These are phyloP conservation scores for Coemansia sp. DNA, from an alignment of 192 early-diverging fungal genomes.

Conservation along the genomic window DNA sequence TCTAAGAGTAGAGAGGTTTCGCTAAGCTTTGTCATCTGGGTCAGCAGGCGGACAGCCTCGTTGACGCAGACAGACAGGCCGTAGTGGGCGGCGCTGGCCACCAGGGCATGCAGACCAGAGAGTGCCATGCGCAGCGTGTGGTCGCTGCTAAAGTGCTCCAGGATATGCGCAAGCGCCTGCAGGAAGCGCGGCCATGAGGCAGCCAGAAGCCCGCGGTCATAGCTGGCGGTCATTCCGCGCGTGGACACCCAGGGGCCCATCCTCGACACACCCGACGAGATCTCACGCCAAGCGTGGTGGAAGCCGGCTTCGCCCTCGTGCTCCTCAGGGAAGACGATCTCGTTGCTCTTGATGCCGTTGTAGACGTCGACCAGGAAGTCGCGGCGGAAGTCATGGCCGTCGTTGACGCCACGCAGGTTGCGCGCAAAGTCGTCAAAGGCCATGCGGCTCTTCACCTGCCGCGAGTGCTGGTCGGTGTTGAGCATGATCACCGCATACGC, in stretches of 20 bases:
- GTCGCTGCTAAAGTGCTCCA: slow-evolving; percentile 23
- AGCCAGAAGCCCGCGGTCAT: slow-evolving; percentile 79
- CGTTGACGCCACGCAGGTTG: slow-evolving; percentile 89
- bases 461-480: slow-evolving; percentile 98
- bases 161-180: slow-evolving; percentile 48
- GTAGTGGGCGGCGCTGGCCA: slow-evolving; percentile 59
- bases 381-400: slow-evolving; percentile 73
- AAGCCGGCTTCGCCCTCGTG: slow-evolving; percentile 93
- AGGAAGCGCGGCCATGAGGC: slow-evolving; percentile 73
- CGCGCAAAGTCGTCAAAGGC: slow-evolving; percentile 83
- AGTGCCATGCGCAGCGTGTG: slow-evolving; percentile 29
- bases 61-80: slow-evolving; percentile 77
- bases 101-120: slow-evolving; percentile 33
- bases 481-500: slow-evolving; percentile 95
- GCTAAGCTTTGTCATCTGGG: slow-evolving; percentile 72
- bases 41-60: slow-evolving; percentile 69
- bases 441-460: slow-evolving; percentile 88
- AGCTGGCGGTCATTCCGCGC: slow-evolving; percentile 57
- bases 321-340: slow-evolving; percentile 97
- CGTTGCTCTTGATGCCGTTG: slow-evolving; percentile 82
- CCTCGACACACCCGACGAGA: slow-evolving; percentile 55
- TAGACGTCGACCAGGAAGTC: slow-evolving; percentile 86
- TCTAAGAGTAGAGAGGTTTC: slow-evolving; percentile 14
- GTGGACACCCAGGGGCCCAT: slow-evolving; percentile 60
- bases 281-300: slow-evolving; percentile 88